These are phyloP conservation scores for Peniophora sp. DNA, from an alignment of 1,284 basidiomycete species.

Conservation along the genomic window DNA sequence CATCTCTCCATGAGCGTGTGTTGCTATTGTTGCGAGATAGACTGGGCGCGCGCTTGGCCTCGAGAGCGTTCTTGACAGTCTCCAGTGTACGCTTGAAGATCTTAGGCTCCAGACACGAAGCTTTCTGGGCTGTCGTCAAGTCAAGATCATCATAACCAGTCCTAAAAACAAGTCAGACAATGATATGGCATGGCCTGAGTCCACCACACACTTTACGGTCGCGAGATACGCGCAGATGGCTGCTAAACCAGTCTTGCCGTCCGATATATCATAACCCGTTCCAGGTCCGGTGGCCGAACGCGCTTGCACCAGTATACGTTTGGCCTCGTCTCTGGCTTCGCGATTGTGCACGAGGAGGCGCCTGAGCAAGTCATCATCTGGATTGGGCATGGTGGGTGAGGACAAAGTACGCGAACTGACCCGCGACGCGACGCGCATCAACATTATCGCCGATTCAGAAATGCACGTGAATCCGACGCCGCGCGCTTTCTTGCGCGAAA, in stretches of 20 bases:
- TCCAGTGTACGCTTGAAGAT: constrained; percentile 20
- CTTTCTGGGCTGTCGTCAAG: constrained; percentile 22
- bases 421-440: too few species aligned
- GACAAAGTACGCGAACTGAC: too few species aligned
- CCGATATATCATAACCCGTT: constrained; percentile 25
- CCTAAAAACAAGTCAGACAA: constrained; percentile 12
- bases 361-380: constrained; percentile 11
- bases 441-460: too few species aligned
- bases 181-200: background rate
- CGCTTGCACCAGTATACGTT: constrained; percentile 17
- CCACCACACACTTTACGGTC: constrained; percentile 21
- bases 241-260: constrained; percentile 20
- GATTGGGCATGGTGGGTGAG: constrained; percentile 6
- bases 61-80: constrained; percentile 19
- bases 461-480: too few species aligned
- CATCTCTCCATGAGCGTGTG: background rate
- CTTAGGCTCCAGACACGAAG: constrained; percentile 25
- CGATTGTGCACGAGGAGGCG: constrained; percentile 10
- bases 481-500: too few species aligned
- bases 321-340: constrained; percentile 18
- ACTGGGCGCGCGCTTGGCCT: background rate
- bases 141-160: constrained; percentile 23
- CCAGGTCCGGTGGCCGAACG: constrained; percentile 24
- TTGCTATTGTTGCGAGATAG: background rate
- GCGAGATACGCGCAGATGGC: constrained; percentile 30